phyloP scores from a whole-genome alignment of 2,329 filamentous ascomycete species.

The Colletotrichum shisoi region DNA sequence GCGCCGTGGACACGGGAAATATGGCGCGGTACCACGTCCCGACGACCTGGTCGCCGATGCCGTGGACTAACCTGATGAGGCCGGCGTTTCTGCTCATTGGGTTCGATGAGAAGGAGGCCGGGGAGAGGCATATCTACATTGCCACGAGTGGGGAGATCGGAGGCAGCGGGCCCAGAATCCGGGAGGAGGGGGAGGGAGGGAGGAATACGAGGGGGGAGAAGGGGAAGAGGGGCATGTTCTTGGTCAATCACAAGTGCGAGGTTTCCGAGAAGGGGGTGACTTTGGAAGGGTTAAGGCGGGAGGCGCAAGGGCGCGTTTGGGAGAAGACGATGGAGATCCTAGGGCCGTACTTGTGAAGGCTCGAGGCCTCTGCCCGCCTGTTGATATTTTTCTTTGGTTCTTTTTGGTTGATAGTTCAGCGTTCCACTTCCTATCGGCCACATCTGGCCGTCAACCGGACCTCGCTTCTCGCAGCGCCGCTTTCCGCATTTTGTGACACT shows the following conservation, averaged over 20 bases:
- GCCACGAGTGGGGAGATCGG: slow-evolving; percentile 31
- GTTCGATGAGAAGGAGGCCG: slow-evolving; percentile 17
- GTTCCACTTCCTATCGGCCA: too few species aligned
- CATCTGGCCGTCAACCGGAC: too few species aligned
- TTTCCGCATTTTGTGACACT: too few species aligned
- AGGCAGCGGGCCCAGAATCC: slow-evolving; percentile 4
- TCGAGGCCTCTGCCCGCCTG: background rate
- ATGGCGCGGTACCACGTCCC: slow-evolving; percentile 21
- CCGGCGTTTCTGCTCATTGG: slow-evolving; percentile 31
- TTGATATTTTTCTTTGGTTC: background rate
- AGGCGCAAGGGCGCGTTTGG: slow-evolving; percentile 35
- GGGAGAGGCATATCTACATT: slow-evolving; percentile 35
- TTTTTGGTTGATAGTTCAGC: too few species aligned
- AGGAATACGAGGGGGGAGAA: slow-evolving; percentile 14
- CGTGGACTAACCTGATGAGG: slow-evolving; percentile 30
- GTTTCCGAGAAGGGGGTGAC: slow-evolving; percentile 4
- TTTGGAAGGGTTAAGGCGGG: slow-evolving; percentile 18
- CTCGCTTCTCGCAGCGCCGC: too few species aligned
- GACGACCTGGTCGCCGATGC: slow-evolving; percentile 17
- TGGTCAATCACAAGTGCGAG: slow-evolving; percentile 35
- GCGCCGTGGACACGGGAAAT: slow-evolving; percentile 44
- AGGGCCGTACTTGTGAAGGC: slow-evolving; percentile 25
- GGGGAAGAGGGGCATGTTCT: slow-evolving; percentile 21
- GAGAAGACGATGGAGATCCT: slow-evolving; percentile 38
- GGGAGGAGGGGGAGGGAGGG: background rate